Evolutionary conservation across 202 grass and related monocot genomes (phyloP), one percentile per base, ranked within the genome.

Genomic region (Miscanthus sacchariflorus): DNA sequence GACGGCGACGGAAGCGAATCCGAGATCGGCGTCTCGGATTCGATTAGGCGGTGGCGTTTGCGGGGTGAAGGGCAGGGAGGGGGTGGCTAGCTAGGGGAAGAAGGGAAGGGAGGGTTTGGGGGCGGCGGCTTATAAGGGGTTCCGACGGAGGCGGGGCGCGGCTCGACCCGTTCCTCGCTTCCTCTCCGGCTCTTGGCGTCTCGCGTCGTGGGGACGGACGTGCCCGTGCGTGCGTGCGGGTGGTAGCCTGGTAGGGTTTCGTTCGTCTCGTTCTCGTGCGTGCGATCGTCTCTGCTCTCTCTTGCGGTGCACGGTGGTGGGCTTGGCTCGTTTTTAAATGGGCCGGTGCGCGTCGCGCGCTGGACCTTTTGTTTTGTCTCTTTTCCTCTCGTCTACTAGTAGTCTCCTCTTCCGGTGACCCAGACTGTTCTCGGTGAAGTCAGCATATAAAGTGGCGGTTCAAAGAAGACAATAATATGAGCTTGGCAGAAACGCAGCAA

Each of bases 1-100:
- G 50, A 4, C 21, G 56, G 40, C 36, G 28, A 30, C 1, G 19
- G 61, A 4, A 13, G 54, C 28, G 86, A 89, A 89, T 61, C 87
- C 90, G 83, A 92, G 87, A 86, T 86, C 79, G 79, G 23, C 11
- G 90, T 86, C 87, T 65, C 87, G 79, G 90, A 69, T 83, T 73
- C 86, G 78, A 46, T 82, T 50, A 18, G 54, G 44, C 21, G 67
- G 78, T 28, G 77, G 72, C 15, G 56, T 17, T 17, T 12, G 39
- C 11, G 35, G 17, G 39, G 0, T 18, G 50, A 18, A 54, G 17
- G 23, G 28, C 21, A 10, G n/a, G n/a, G n/a, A 13, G 1, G 63
- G 63, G 23, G 8, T 38, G 36, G 36, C 38, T 39, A 8, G 61
- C 12, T 52, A 63, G 28, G 54, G 45, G 13, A 50, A 28, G 71